Base-by-base conservation (phyloP, 768 basidiomycete species). In the Termitomyces titanicus region DNA sequence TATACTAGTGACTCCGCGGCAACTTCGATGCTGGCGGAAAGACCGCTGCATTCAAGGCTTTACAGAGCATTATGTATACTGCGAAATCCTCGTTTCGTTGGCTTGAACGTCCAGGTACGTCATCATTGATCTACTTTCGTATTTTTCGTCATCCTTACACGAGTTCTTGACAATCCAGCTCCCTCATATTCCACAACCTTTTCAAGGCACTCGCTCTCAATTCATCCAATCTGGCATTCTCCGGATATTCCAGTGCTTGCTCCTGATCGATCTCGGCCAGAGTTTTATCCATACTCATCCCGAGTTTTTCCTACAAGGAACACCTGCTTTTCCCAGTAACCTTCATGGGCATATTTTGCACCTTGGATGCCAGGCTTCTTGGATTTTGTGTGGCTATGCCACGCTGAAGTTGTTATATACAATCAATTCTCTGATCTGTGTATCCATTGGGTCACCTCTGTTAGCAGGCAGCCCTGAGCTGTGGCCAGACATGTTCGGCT, bases 231-330 rank as follows among this genome's bases (percentile, higher is more conserved):
- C 50, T 29, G 39, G 50, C 12, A 31, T 42, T 22, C n/a, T 51
- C 27, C 50, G 25, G n/a, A 29, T 51, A 31, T 25, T 51, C 1
- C 39, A 51, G 38, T 51, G 50, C 27, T 9, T 51, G 9, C 40
- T 51, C 25, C 31, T 51, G 13, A 29, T 51, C 25, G 50, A 51
- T 22, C 12, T 51, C n/a, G 50, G 39, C 3, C 50, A 51, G 31
- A 51, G 50, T 27, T 51, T 51, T 25, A 51, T 42, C 17, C 50
- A 51, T 29, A 51, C 50, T 3, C 50, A 42, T 34, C 50, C 50
- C 18, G 50, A 51, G 15, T 51, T 42, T 25, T 51, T 42, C 38
- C 39, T 42, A 29, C 50, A 42, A 24, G 50, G 50, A 29, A 51
- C 50, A 2, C 9, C 39, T 17, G 24, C 13, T 10, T 51, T 51